Evolutionary conservation across 2,329 filamentous ascomycete genomes (phyloP), one percentile per base, ranked within the genome.

Genomic region (Penicillium sp.): DNA sequence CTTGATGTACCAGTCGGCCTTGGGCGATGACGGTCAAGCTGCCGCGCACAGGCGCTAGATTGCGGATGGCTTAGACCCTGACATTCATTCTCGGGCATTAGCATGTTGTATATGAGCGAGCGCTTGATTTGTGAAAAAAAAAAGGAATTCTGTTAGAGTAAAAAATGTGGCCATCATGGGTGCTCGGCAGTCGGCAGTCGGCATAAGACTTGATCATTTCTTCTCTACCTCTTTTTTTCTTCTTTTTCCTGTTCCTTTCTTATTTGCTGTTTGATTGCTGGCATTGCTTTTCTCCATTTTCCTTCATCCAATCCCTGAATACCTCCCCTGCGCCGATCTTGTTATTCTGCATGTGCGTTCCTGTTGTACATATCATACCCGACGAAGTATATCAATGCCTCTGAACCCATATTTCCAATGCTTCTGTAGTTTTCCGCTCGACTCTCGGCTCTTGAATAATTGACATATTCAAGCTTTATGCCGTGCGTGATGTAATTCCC

Each of bases 1-100:
- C 23, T 61, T 76, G 21, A 70, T 75, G 52, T 76, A 76, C 58
- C 71, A 75, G 48, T 69, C 65, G 7, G 58, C 63, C 18, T 55
- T 64, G 33, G 63, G 60, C 14, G 57, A 28, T 48, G 66, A 67
- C 37, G 59, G 59, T 40, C 53, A 55, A 14, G 59, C 60, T 42
- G 62, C 61, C 46, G 62, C 66, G 37, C 63, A 62, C 43, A 65
- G 63, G 46, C 60, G 65, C 19, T 71, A 71, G 48, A 66, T 71
- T 55, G 63, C 67, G 23, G 63, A 59, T 60, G 67, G 55, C 33
- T 60, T 61, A 40, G 54, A 52, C 26, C 47, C 52, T 51, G 61
- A 23, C 58, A 31, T 19, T 55, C 31, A 23, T 28, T 21, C 14
- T 33, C 37, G 36, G 26, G 34, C 26, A 33, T 40, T 40, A 19